phyloP scores from a whole-genome alignment of 352 stramenopile genomes.

The Phytophthora podocarpi region DNA sequence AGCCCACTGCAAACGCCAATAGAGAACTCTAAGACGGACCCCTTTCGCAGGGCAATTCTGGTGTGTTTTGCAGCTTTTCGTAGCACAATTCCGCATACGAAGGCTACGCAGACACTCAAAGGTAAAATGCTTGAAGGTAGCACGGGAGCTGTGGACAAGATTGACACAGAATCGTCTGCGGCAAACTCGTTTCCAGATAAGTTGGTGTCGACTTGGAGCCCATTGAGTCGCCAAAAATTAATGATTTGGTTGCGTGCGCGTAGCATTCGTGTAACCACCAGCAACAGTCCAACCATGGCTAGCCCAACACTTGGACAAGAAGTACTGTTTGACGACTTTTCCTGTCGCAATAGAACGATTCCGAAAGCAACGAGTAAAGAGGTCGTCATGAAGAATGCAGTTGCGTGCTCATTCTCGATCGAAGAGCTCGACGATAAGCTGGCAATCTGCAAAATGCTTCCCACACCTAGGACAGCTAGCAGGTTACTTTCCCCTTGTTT shows the following conservation, averaged over 20 bases:
- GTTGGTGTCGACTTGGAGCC: constrained; percentile 48
- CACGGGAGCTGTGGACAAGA: constrained; percentile 72
- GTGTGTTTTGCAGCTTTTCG: constrained; percentile 27
- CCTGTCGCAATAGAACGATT: constrained; percentile 21
- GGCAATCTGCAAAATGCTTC: constrained; percentile 50
- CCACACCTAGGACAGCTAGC: constrained; percentile 14
- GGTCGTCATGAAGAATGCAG: constrained; percentile 74
- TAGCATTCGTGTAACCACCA: constrained; percentile 63
- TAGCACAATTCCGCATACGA: constrained; percentile 47
- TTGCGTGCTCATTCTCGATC: constrained; percentile 91
- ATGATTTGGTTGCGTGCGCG: constrained; percentile 87
- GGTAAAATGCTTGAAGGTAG: constrained; percentile 35
- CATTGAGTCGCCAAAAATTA: constrained; percentile 86
- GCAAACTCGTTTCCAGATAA: constrained; percentile 74
- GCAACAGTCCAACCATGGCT: constrained; percentile 31
- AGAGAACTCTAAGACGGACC: constrained; percentile 7
- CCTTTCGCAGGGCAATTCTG: background rate
- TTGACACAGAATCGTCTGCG: constrained; percentile 77
- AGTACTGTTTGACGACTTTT: background rate
- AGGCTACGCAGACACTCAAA: constrained; percentile 25
- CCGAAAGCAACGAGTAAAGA: constrained; percentile 41
- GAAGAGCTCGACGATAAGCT: constrained; percentile 83
- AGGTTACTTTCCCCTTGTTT: background rate
- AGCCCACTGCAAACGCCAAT: constrained; percentile 18
- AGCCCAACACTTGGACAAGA: constrained; percentile 1